These are phyloP conservation scores for Ceratocystis papillata DNA, from an alignment of 2,329 filamentous ascomycete species.

Conservation along the genomic window DNA sequence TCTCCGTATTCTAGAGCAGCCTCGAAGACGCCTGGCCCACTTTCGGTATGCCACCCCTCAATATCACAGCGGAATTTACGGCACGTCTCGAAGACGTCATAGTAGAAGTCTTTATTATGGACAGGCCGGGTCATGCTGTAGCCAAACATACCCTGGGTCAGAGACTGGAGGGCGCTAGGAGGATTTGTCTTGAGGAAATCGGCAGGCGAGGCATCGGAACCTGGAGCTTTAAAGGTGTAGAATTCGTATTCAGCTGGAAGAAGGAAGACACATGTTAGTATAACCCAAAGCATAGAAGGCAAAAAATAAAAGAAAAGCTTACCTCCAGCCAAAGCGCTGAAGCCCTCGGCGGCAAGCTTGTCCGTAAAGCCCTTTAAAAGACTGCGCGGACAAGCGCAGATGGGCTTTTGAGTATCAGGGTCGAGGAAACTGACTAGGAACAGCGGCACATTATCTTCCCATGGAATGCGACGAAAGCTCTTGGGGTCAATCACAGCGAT, in stretches of 20 bases:
- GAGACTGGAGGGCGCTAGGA: conserved; percentile 58
- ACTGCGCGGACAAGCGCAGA: conserved; percentile 70
- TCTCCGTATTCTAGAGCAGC: conserved; percentile 87
- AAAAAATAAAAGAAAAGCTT: conserved; percentile 30
- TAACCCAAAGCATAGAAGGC: no score
- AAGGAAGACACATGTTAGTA: not conserved
- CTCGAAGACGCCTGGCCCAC: conserved; percentile 87
- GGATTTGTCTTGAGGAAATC: conserved; percentile 64
- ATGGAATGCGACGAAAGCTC: conserved; percentile 74
- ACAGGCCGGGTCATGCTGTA: conserved; percentile 80
- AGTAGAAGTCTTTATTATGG: conserved; percentile 88
- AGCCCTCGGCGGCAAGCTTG: conserved; percentile 58
- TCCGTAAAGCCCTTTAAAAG: conserved; percentile 57
- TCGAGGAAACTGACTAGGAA: conserved; percentile 77
- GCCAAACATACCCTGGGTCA: conserved; percentile 93
- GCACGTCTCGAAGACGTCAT: conserved; percentile 73
- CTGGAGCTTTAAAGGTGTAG: conserved; percentile 73
- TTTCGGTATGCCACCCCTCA: conserved; percentile 94
- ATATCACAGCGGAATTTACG: conserved; percentile 67
- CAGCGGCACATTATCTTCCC: conserved; percentile 79
- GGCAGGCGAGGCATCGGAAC: conserved; percentile 54
- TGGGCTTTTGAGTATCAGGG: conserved; percentile 59
- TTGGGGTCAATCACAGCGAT: conserved; percentile 69
- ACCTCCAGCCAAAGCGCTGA: conserved; percentile 84
- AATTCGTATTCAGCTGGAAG: conserved; percentile 80